Evolutionary conservation across 257 asterid species (phyloP).

Genomic region (Ballota nigra): DNA sequence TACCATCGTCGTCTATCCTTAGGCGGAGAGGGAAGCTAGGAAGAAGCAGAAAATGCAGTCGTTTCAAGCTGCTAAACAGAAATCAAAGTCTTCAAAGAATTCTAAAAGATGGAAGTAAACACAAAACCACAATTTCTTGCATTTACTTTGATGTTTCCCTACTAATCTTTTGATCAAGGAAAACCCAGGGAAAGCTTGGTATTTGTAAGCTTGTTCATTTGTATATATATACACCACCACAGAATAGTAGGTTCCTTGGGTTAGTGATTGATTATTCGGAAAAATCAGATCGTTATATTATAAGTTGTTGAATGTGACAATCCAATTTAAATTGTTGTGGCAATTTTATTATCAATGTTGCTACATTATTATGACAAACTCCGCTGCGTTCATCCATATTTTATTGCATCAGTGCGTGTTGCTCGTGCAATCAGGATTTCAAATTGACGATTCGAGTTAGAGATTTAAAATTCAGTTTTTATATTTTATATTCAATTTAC

Average conservation of each 20-base stretch:
- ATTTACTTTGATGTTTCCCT: background rate
- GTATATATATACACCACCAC: conserved; percentile 22
- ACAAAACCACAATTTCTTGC: conserved; percentile 5
- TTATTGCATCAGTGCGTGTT: background rate
- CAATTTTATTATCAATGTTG: background rate
- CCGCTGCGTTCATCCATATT: background rate
- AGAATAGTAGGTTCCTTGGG: conserved; percentile 13
- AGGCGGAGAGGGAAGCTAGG: conserved; percentile 94
- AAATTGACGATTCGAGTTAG: too few species aligned
- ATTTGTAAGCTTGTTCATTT: background rate
- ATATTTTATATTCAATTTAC: too few species aligned
- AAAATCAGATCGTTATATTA: background rate
- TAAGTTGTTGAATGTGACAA: conserved; percentile 6
- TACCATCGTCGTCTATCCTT: background rate
- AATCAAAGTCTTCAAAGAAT: conserved; percentile 69
- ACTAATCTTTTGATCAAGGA: background rate
- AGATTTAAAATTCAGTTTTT: too few species aligned
- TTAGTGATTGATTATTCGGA: conserved; percentile 5
- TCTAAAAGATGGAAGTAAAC: conserved; percentile 83
- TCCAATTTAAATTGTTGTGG: background rate
- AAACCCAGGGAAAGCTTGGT: background rate
- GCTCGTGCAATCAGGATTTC: too few species aligned
- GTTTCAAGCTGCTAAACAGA: conserved; percentile 95
- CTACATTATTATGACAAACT: background rate
- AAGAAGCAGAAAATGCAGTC: conserved; percentile 95